Conservation (phyloP, 2,329 filamentous ascomycete genomes). For the Coleophoma cylindrospora region DNA sequence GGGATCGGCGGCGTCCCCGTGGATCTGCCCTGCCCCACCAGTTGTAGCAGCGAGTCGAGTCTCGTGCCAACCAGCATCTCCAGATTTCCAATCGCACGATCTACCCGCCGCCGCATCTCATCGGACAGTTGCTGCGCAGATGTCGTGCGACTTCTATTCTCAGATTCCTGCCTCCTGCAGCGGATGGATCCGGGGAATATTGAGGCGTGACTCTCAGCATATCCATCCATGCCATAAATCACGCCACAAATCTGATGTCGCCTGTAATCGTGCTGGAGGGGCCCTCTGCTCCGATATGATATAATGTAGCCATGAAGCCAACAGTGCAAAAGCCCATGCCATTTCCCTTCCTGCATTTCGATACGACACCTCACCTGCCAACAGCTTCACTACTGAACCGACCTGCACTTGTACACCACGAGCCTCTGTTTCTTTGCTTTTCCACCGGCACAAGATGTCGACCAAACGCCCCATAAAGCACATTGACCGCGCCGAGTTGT, state of each 20-base stretch:
- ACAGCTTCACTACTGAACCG: neutral
- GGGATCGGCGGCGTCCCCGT: too few species aligned
- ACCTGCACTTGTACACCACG: neutral
- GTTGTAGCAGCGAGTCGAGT: too few species aligned
- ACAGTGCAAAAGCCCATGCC: neutral
- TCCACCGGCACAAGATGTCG: constrained; percentile 1
- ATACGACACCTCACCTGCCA: neutral
- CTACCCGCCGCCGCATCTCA: too few species aligned
- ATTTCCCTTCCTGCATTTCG: neutral
- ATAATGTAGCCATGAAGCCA: neutral
- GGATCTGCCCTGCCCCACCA: too few species aligned
- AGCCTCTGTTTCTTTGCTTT: neutral
- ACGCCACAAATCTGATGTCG: constrained; percentile 1
- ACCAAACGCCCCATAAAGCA: constrained; percentile 7
- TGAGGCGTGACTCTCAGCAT: neutral
- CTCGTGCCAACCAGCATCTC: too few species aligned
- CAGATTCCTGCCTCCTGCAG: neutral
- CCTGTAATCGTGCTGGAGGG: neutral
- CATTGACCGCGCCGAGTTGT: constrained; percentile 14
- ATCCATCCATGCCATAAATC: neutral
- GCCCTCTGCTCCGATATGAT: neutral
- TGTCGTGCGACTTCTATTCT: too few species aligned
- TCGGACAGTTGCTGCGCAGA: too few species aligned
- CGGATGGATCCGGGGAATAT: neutral
- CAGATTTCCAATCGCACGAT: too few species aligned